These are phyloP conservation scores for Talaromyces sp. DNA, from an alignment of 2,329 filamentous ascomycete genomes.

Conservation along the genomic window DNA sequence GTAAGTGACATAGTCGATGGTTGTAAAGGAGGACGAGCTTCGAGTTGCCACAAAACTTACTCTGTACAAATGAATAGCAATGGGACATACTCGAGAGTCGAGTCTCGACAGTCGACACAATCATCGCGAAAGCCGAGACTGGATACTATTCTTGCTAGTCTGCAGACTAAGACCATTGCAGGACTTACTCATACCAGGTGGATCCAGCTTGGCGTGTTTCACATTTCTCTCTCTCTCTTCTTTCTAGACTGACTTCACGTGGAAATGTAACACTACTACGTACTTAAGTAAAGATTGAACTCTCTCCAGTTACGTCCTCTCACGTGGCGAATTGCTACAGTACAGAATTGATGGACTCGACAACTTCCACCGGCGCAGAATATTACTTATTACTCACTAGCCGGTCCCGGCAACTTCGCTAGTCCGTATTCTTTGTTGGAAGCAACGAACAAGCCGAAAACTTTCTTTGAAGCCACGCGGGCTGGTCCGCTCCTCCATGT, in stretches of 20 bases:
- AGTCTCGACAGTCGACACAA: no score
- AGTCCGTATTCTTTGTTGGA: neutral
- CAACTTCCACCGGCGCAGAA: neutral
- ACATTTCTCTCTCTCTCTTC: neutral
- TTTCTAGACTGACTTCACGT: neutral
- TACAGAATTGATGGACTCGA: neutral
- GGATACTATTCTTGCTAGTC: neutral
- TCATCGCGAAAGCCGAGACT: neutral
- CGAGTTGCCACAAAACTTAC: no score
- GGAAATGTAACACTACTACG: neutral
- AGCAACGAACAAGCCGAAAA: neutral
- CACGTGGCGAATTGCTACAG: neutral
- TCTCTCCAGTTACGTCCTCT: no score
- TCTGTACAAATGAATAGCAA: no score
- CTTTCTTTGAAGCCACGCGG: neutral
- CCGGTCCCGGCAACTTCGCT: neutral
- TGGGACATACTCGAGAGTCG: no score
- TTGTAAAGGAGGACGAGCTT: no score
- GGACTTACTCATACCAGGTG: neutral
- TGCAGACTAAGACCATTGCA: neutral
- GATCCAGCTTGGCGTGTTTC: neutral
- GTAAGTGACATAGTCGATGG: no score
- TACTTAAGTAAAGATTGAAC: neutral
- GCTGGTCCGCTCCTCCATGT: neutral
- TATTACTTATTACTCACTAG: neutral